Conservation (phyloP, 139 green algal genomes). For the Diplosphaera chodatii region DNA sequence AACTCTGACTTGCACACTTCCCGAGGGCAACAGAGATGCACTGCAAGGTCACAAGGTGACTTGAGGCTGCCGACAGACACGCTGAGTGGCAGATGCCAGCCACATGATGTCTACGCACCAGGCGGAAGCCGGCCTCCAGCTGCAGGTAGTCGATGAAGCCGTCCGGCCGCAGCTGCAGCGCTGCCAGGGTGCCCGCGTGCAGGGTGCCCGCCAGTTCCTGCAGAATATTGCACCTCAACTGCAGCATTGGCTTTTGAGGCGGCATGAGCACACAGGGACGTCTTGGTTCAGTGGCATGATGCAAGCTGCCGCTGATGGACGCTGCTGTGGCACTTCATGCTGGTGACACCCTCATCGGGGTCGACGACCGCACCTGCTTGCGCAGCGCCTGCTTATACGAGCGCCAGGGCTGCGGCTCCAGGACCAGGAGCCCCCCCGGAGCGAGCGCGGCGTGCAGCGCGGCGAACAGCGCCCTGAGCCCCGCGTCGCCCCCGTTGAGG, state of each 20-base stretch:
- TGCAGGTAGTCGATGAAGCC: constrained; percentile 44
- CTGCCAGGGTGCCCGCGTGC: constrained; percentile 5
- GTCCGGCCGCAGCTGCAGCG: constrained; percentile 59
- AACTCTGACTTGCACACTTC: too few species aligned
- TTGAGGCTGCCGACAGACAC: too few species aligned
- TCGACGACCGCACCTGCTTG: constrained; percentile 67
- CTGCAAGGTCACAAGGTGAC: too few species aligned
- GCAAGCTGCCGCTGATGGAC: too few species aligned
- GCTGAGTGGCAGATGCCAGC: neutral
- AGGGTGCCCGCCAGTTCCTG: constrained; percentile 4
- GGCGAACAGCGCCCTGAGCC: constrained; percentile 63
- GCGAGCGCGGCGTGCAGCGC: constrained; percentile 27
- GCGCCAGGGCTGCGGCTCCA: constrained; percentile 88
- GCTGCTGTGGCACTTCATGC: too few species aligned
- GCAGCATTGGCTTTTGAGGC: too few species aligned
- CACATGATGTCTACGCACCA: constrained; percentile 38
- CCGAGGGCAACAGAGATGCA: too few species aligned
- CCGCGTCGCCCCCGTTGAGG: constrained; percentile 79
- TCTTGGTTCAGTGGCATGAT: too few species aligned
- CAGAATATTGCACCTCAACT: neutral
- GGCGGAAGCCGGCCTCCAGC: constrained; percentile 47
- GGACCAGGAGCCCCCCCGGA: constrained; percentile 70
- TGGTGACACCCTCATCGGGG: too few species aligned
- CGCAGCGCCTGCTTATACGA: constrained; percentile 63
- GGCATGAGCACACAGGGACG: too few species aligned